Conservation (phyloP, 1,284 basidiomycete genomes). For the Afroboletus lepidellus region DNA sequence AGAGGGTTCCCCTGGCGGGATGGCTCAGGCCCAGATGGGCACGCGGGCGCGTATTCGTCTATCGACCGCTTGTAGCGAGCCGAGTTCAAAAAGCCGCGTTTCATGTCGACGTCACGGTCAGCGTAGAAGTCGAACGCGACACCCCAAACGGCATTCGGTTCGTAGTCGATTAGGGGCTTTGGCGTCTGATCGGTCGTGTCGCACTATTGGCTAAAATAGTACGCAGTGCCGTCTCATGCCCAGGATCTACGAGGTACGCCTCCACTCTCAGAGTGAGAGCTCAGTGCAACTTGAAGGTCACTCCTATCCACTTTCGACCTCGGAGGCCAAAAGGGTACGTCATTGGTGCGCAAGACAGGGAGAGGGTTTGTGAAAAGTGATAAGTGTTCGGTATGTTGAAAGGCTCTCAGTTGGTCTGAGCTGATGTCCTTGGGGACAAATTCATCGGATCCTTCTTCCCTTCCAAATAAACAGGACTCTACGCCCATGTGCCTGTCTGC, state of each 20-base stretch:
- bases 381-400: conserved; percentile 81
- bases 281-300: too few species aligned
- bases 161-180: too few species aligned
- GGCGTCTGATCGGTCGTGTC: too few species aligned
- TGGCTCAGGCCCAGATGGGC: neutral
- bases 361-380: conserved; percentile 87
- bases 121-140: too few species aligned
- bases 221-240: too few species aligned
- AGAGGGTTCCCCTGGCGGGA: neutral
- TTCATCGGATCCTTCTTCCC: conserved; percentile 83
- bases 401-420: too few species aligned
- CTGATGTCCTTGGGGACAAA: too few species aligned
- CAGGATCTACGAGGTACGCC: too few species aligned
- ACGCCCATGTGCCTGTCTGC: conserved; percentile 75
- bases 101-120: conserved; percentile 2
- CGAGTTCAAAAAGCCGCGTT: conserved; percentile 2
- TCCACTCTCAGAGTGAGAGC: too few species aligned
- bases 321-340: conserved; percentile 91
- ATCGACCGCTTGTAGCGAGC: neutral
- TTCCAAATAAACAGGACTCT: conserved; percentile 96
- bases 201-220: too few species aligned
- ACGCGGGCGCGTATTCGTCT: neutral
- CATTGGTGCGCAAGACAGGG: conserved; percentile 85
- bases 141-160: too few species aligned
- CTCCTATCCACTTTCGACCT: too few species aligned